These are phyloP conservation scores for Lipomyces kockii DNA, from an alignment of 805 yeast genomes.

Conservation along the genomic window DNA sequence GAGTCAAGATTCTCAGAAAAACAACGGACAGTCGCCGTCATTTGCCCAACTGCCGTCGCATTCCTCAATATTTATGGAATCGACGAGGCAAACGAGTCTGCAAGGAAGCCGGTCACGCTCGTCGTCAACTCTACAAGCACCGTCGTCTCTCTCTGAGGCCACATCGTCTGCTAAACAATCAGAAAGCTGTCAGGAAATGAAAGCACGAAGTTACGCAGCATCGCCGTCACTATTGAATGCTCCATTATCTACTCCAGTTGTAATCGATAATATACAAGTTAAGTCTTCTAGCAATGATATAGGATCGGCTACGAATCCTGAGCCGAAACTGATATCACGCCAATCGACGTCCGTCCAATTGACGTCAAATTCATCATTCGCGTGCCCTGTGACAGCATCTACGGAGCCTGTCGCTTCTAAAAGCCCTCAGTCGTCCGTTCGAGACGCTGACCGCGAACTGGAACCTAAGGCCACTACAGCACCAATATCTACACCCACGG, in stretches of 20 bases:
- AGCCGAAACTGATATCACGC: not conserved
- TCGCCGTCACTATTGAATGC: not conserved
- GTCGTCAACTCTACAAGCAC: not conserved
- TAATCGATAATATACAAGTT: not conserved
- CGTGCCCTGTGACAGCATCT: not conserved
- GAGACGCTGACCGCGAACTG: not conserved
- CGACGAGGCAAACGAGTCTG: not conserved
- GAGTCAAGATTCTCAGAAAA: not conserved
- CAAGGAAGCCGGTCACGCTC: not conserved
- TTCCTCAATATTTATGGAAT: not conserved
- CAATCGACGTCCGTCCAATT: not conserved
- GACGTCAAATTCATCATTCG: not conserved
- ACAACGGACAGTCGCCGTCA: not conserved
- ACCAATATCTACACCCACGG: not conserved
- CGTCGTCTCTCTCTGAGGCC: not conserved
- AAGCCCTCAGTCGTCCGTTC: not conserved
- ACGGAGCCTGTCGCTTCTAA: not conserved
- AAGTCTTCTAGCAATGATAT: not conserved
- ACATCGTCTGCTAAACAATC: not conserved
- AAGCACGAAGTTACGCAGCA: not conserved
- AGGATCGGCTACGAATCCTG: not conserved
- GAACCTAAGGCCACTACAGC: not conserved
- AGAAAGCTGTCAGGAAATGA: not conserved
- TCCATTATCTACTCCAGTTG: not conserved
- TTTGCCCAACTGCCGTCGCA: not conserved